A percentile compares a stretch with the other conserved stretches of the same genome.
These are phyloP conservation scores for Saturnispora sekii DNA, from an alignment of 805 yeast genomes.

Conservation along the genomic window DNA sequence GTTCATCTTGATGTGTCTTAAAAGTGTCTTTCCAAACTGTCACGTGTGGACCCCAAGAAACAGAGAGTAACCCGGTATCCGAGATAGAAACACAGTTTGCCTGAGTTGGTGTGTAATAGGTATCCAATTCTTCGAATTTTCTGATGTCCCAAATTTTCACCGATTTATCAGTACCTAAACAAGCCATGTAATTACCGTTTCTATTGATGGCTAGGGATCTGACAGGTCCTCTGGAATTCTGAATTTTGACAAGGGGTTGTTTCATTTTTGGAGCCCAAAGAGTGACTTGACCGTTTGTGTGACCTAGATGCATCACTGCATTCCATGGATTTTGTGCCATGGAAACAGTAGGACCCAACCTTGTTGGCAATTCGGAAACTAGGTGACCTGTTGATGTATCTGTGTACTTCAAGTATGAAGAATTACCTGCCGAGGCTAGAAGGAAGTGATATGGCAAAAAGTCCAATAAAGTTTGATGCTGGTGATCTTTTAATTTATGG, in stretches of 20 bases:
- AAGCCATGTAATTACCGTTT: slow-evolving; percentile 90
- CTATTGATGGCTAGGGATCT: slow-evolving; percentile 79
- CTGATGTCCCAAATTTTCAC: slow-evolving; percentile 92
- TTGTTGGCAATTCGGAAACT: slow-evolving; percentile 77
- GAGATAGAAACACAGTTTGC: slow-evolving; percentile 73
- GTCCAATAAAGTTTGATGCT: slow-evolving; percentile 74
- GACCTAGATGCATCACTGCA: slow-evolving; percentile 91
- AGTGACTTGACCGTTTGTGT: slow-evolving; percentile 83
- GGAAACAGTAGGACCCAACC: slow-evolving; percentile 80
- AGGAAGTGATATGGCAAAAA: slow-evolving; percentile 90
- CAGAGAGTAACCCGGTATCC: slow-evolving; percentile 77
- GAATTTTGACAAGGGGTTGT: slow-evolving; percentile 74
- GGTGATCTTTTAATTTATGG: slow-evolving; percentile 83
- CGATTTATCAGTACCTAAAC: slow-evolving; percentile 77
- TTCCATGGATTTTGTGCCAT: slow-evolving; percentile 93
- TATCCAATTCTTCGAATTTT: slow-evolving; percentile 63
- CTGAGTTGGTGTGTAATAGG: slow-evolving; percentile 72
- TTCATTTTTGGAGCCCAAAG: slow-evolving; percentile 90
- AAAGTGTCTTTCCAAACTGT: slow-evolving; percentile 88
- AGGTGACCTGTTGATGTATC: slow-evolving; percentile 89
- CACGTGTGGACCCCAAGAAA: slow-evolving; percentile 95
- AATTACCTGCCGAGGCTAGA: slow-evolving; percentile 78
- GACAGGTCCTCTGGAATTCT: slow-evolving; percentile 79
- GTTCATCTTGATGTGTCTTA: slow-evolving; percentile 59
- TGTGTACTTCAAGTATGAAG: slow-evolving; percentile 84